Percentiles rank a stretch among this genome's conserved stretches.
These are phyloP conservation scores for Nicotiana sylvestris DNA, from an alignment of 257 asterid species.

Conservation along the genomic window DNA sequence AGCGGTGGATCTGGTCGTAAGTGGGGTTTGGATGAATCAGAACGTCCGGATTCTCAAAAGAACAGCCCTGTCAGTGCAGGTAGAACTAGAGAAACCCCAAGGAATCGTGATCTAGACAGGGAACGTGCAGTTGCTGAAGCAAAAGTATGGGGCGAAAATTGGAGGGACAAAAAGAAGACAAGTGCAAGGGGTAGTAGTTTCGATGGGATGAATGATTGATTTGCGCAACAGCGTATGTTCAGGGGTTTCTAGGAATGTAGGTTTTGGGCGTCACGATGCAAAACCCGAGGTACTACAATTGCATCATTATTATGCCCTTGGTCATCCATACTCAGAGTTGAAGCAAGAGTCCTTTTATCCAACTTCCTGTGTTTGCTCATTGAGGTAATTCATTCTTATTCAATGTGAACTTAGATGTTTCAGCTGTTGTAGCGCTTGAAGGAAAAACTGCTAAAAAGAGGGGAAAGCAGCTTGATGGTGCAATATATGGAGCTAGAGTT, in stretches of 20 bases:
- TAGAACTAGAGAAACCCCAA: conserved; percentile 50
- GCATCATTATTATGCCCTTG: conserved; percentile 7
- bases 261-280: not conserved
- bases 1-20: conserved; percentile 59
- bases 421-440: conserved; percentile 16
- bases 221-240: not conserved
- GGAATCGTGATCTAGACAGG: conserved; percentile 65
- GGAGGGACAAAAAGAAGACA: conserved; percentile 58
- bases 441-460: conserved; percentile 14
- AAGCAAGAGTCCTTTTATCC: conserved; percentile 23
- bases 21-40: conserved; percentile 64
- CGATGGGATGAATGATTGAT: conserved; percentile 48
- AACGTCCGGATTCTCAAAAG: conserved; percentile 45
- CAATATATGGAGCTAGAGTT: not conserved
- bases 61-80: conserved; percentile 71
- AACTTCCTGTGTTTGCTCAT: conserved; percentile 13
- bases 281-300: not conserved
- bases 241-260: not conserved
- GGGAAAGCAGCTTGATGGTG: conserved; percentile 10
- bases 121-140: conserved; percentile 94
- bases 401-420: conserved; percentile 22
- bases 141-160: conserved; percentile 87
- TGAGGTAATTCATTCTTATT: conserved; percentile 25
- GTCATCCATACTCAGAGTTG: not conserved
- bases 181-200: conserved; percentile 51